These are phyloP conservation scores for Phaeotremella fagi DNA, from an alignment of 768 basidiomycete genomes.

Conservation along the genomic window DNA sequence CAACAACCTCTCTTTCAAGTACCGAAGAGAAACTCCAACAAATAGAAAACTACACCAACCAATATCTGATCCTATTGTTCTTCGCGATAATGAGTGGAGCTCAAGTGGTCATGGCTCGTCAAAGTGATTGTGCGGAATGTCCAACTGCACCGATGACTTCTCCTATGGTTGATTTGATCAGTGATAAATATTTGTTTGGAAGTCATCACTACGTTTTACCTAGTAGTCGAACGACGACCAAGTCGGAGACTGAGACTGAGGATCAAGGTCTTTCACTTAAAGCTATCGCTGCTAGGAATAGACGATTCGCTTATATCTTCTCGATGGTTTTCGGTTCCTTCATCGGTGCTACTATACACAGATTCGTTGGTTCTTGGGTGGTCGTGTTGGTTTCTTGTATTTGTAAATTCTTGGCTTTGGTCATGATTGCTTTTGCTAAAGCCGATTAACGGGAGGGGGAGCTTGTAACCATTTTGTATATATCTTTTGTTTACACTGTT, in stretches of 20 bases:
- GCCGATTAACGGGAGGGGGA: slow-evolving; percentile 6
- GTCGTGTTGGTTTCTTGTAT: slow-evolving; percentile 30
- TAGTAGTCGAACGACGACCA: not conserved
- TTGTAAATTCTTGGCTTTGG: slow-evolving; percentile 22
- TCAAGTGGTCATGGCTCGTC: slow-evolving; percentile 37
- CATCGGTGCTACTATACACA: slow-evolving; percentile 32
- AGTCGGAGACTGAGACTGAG: not conserved
- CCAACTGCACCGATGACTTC: slow-evolving; percentile 42
- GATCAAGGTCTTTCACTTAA: not conserved
- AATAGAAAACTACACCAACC: slow-evolving; percentile 15
- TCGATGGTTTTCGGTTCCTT: slow-evolving; percentile 35
- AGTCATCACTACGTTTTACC: too few species aligned
- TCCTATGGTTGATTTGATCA: slow-evolving; percentile 32
- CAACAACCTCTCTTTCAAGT: not conserved
- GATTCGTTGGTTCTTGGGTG: slow-evolving; percentile 28
- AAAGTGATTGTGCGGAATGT: slow-evolving; percentile 25
- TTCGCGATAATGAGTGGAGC: slow-evolving; percentile 38
- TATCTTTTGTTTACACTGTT: not conserved
- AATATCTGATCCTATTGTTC: slow-evolving; percentile 28
- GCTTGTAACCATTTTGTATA: not conserved
- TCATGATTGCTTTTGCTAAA: slow-evolving; percentile 11
- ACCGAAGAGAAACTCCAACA: too few species aligned
- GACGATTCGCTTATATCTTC: slow-evolving; percentile 27
- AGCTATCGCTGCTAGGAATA: slow-evolving; percentile 16
- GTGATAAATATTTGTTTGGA: slow-evolving; percentile 31